Evolutionary conservation across 2,329 filamentous ascomycete species (phyloP).

Genomic region (Alternaria infectoria): DNA sequence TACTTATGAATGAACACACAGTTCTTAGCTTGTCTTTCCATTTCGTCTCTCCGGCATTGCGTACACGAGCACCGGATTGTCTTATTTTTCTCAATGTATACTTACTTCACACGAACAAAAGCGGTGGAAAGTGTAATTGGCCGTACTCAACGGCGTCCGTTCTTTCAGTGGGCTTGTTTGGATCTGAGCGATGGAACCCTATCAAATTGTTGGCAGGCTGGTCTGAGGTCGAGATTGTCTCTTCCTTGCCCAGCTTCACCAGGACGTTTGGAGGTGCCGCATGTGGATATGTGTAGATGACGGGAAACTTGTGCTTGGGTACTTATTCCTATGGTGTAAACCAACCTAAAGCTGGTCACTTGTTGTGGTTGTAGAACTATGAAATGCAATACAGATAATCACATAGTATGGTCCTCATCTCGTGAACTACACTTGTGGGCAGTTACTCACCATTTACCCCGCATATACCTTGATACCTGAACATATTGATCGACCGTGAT

Average conservation of each 20-base stretch:
- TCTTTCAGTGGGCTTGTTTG: constrained; percentile 16
- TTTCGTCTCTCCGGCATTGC: constrained; percentile 14
- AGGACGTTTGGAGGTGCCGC: constrained; percentile 1
- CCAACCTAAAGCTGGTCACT: constrained; percentile 13
- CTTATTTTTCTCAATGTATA: constrained; percentile 23
- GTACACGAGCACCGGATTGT: constrained; percentile 9
- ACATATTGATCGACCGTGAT: not conserved
- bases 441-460: not conserved
- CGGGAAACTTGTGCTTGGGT: constrained; percentile 10
- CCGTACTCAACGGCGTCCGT: constrained; percentile 23
- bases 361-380: constrained; percentile 26
- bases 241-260: not conserved
- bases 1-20: constrained; percentile 6
- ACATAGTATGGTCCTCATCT: not conserved
- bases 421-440: not conserved
- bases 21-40: constrained; percentile 12
- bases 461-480: not conserved
- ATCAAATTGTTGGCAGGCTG: constrained; percentile 1
- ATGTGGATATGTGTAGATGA: constrained; percentile 33
- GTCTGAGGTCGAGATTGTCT: not conserved
- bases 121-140: constrained; percentile 37
- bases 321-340: constrained; percentile 4
- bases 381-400: constrained; percentile 20
- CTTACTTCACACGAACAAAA: constrained; percentile 29
- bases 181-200: constrained; percentile 1